Base-by-base conservation (phyloP, 169 alveolate genomes). In the Plasmodium sp. region DNA sequence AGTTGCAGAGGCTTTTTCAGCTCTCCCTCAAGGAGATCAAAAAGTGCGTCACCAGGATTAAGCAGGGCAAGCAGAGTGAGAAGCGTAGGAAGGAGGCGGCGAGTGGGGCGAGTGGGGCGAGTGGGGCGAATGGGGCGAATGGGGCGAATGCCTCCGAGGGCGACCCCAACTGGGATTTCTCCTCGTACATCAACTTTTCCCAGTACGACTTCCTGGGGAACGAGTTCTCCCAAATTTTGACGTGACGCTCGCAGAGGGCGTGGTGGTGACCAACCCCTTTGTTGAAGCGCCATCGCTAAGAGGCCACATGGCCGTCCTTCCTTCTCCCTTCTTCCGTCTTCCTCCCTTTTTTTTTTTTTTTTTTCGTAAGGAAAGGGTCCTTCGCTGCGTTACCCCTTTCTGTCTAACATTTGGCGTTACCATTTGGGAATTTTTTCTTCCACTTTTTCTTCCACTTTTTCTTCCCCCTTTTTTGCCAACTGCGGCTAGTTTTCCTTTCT, bases 191-290 rank as follows among this genome's bases (percentile, higher is more conserved):
- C 3, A 90, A 80, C 75, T 81, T 90, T 71, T 58, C 92, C 16
- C 88, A 90, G 31, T 90, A 45, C 77, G 94, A 90, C 39, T 90
- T 90, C 45, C 43, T 90, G 54, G 92, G 94, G 83, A 90, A 90
- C 31, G 94, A 90, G 16, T 90, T 90, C 62, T 90, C 94, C 14
- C 94, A 90, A 43, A 74, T 86, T 67, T 27, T 67, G 77, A 9
- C 27, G 27, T 67, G 7, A n/a, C n/a, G 7, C 34, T 9, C 9
- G 77, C 12, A 1, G 77, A 2, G 16, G 2, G 18, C 41, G 41
- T 2, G 41, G 39, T 36, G 84, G 84, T 10, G 45, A 33, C 31
- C 31, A 77, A 18, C 10, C 45, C n/a, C 34, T 34, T n/a, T 33
- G 83, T 12, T 2, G 62, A 51, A 12, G 27, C 62, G 3, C 27